Base-by-base conservation (phyloP, 176 grass and related monocot species). In the Secale cereale region DNA sequence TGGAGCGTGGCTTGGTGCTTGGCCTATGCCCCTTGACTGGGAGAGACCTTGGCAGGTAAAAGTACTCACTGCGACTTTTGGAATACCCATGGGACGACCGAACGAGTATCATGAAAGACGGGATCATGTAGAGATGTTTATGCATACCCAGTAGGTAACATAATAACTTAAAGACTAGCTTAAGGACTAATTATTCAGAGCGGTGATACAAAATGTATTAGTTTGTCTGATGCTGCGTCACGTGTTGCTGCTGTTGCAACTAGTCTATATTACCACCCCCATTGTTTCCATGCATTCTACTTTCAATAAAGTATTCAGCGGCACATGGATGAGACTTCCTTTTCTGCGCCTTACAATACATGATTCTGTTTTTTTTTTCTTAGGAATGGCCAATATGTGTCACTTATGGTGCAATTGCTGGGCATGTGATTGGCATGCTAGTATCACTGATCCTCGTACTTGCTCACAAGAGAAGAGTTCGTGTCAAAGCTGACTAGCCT, bases 21-120 rank as follows among this genome's bases (percentile, higher is more conserved):
- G 93, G 91, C 93, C 97, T 57, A 99, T 96, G 97, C 97, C 93
- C 43, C 97, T 99, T 75, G 97, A 99, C 54, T 96, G 93, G 97
- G 97, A 99, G 74, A 96, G 91, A 46, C 84, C 87, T 54, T 96
- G 97, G 93, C 97, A 99, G 97, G 94, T 96, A 84, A 81, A 61
- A 14, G 62, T 74, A 80, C 48, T 52, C 48, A 35, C 20, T 84
- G 40, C 60, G 4, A 50, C 59, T 68, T 36, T 76, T 2, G 13
- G 75, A 52, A 52, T 54, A 25, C 46, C 4, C 76, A 75, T 75
- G 59, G 27, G 10, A 67, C 65, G 12, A 57, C 52, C 7, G 4
- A 0, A 19, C 0, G n/a, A 39, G 65, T 35, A 84, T 50, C 10
- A 54, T 74, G 10, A 66, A 77, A 65, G 65, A 69, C 1, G 45